Base-by-base conservation (phyloP, 139 green algal species). In the Coelastrella sp. region DNA sequence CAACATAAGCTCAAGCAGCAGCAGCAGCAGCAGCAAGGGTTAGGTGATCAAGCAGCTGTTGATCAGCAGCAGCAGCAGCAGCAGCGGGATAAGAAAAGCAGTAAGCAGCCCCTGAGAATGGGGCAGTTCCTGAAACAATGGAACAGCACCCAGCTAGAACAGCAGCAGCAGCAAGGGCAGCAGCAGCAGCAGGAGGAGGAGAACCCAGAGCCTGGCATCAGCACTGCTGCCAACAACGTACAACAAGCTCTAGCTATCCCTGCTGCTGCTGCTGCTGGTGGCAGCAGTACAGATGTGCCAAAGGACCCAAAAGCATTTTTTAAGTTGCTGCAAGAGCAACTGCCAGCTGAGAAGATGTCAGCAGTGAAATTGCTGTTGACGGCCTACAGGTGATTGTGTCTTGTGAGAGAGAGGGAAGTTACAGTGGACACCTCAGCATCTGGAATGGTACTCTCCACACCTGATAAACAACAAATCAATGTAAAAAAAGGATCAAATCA, bases 81-180 rank as follows among this genome's bases (percentile, higher is more conserved):
- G 85, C 71, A 73, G 73, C n/a, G 65, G 54, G 19, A 19, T 17
- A 71, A 84, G 85, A 7, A 4, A 76, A 7, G 57, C 8, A 20
- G n/a, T 32, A 86, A 86, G 78, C 75, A 73, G 54, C 73, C 73
- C 0, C 73, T 91, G 22, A 23, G 73, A 19, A 91, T 91, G 88
- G 88, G 88, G 11, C 61, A 88, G 16, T 88, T 89, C 64, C 80
- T 91, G 5, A 66, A 58, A 14, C 59, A 57, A 4, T 94, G 65
- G 91, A 92, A 89, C 80, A 94, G 87, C 87, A 94, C 74, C 19
- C 91, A 94, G 64, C 71, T 75, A 77, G 64, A 74, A 56, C 32
- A 88, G 82, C 86, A 87, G 77, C 16, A 87, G 54, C 85, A 83
- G 89, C 89, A 90, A 64, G 8, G 58, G 54, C 86, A 90, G 82